Conservation (phyloP, 2,329 filamentous ascomycete genomes). For the Fusarium camptoceras region DNA sequence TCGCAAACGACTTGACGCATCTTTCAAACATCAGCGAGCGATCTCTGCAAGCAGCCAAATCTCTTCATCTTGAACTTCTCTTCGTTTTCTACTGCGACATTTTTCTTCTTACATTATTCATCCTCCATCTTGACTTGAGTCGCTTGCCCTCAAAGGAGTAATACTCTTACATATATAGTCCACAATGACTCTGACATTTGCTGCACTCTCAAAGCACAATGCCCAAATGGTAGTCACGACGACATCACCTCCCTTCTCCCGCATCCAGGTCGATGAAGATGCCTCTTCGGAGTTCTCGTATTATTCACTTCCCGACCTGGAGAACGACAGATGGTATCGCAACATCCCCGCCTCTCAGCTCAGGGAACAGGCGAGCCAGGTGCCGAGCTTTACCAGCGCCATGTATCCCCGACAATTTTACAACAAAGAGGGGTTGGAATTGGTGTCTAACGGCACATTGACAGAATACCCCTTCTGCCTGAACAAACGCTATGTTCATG, state of each 20-base stretch:
- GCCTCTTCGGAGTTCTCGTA: constrained; percentile 18
- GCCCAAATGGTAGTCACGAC: background rate
- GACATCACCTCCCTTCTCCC: background rate
- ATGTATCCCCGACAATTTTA: constrained; percentile 7
- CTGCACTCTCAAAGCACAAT: background rate
- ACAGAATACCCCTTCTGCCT: constrained; percentile 21
- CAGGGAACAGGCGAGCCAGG: constrained; percentile 12
- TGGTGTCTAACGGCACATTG: constrained; percentile 10
- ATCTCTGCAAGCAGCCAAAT: background rate
- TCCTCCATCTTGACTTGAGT: background rate
- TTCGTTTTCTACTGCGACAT: background rate
- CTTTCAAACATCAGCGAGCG: background rate
- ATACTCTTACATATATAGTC: background rate
- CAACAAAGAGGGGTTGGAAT: constrained; percentile 9
- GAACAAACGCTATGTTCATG: constrained; percentile 6
- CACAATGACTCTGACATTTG: constrained; percentile 4
- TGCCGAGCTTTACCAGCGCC: background rate
- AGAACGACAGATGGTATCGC: constrained; percentile 11
- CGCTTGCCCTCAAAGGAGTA: rapidly evolving
- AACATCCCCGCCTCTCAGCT: constrained; percentile 16
- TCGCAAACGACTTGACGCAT: background rate
- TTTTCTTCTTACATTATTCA: background rate
- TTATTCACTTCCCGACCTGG: constrained; percentile 9
- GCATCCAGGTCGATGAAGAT: background rate
- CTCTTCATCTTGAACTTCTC: background rate